Base-by-base conservation (phyloP, 2,329 filamentous ascomycete genomes). In the Pseudocercospora eumusae region DNA sequence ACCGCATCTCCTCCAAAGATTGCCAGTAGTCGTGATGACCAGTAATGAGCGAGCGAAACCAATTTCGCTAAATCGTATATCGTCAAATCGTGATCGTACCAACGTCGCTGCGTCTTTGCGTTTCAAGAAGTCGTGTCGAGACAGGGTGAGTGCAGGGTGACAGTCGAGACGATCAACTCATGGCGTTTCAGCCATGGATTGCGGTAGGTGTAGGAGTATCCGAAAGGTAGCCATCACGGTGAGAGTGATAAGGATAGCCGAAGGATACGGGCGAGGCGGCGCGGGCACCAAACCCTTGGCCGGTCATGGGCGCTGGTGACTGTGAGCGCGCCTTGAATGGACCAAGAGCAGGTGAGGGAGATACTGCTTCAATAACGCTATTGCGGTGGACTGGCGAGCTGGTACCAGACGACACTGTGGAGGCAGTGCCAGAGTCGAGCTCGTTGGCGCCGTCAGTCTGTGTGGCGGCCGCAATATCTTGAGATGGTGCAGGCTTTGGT, bases 241-340 rank as follows among this genome's bases (percentile, higher is more conserved):
- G 65, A 57, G 67, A 66, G 57, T 72, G 67, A 62, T 75, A 75
- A n/a, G 72, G 74, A 69, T 74, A 75, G 10, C 74, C 73, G 64
- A 75, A 76, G 56, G 69, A 70, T 36, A 68, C 65, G 27, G 74
- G 73, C n/a, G 75, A 74, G 10, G 70, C 65, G 10, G 71, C 63
- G 28, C 71, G 69, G 8, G 63, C 60, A 33, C 67, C 61, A 52
- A 72, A 57, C 21, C 62, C 67, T 27, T 70, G 68, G 8, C 66
- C 70, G 31, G 67, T 70, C 27, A 69, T 63, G 18, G 69, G 67
- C 8, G 65, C 68, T 54, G 75, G 74, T 23, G 74, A 76, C 33
- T 63, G 68, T n/a, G 74, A 71, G 21, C 71, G 70, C 27, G 73
- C 69, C 11, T 68, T 52, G 57, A 74, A 72, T 13, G 73, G 63